These are phyloP conservation scores for Tetraselmis striata DNA, from an alignment of 139 green algal genomes.

Conservation along the genomic window DNA sequence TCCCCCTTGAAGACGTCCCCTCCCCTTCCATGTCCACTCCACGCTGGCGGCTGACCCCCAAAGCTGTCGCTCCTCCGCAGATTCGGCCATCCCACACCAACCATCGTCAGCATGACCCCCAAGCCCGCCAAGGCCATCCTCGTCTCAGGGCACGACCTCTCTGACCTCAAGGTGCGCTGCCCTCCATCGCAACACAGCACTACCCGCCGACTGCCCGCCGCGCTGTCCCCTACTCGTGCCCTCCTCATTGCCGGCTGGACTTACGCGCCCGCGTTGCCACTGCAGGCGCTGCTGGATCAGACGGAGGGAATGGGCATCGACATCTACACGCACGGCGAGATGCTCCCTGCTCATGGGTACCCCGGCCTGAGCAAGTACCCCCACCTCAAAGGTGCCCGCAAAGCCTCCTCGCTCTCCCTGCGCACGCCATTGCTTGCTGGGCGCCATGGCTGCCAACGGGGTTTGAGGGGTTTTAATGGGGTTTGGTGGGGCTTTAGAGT, in stretches of 20 bases:
- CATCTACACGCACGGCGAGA: conserved; percentile 76
- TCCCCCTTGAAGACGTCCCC: too few species aligned
- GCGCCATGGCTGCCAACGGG: too few species aligned
- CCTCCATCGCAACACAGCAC: too few species aligned
- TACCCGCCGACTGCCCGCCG: background rate
- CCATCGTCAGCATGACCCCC: conserved; percentile 46
- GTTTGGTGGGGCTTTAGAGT: too few species aligned
- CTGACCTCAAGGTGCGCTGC: conserved; percentile 42
- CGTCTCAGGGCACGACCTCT: conserved; percentile 68
- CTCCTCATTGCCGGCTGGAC: background rate
- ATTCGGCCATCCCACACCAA: conserved; percentile 53
- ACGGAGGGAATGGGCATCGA: conserved; percentile 63
- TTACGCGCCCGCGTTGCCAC: background rate
- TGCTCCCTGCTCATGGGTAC: conserved; percentile 69
- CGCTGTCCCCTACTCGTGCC: background rate
- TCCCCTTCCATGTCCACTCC: too few species aligned
- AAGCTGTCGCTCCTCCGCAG: too few species aligned
- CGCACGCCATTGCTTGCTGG: too few species aligned
- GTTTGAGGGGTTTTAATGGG: too few species aligned
- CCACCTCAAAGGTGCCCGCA: conserved; percentile 42
- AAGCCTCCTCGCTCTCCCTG: too few species aligned
- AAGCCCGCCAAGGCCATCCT: conserved; percentile 59
- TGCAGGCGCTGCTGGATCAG: conserved; percentile 49
- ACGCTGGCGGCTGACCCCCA: too few species aligned
- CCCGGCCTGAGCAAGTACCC: conserved; percentile 51